Percentiles rank a stretch among this genome's conserved stretches.
Evolutionary conservation across 768 basidiomycete genomes (phyloP).

Genomic region (Lyophyllum shimeji): DNA sequence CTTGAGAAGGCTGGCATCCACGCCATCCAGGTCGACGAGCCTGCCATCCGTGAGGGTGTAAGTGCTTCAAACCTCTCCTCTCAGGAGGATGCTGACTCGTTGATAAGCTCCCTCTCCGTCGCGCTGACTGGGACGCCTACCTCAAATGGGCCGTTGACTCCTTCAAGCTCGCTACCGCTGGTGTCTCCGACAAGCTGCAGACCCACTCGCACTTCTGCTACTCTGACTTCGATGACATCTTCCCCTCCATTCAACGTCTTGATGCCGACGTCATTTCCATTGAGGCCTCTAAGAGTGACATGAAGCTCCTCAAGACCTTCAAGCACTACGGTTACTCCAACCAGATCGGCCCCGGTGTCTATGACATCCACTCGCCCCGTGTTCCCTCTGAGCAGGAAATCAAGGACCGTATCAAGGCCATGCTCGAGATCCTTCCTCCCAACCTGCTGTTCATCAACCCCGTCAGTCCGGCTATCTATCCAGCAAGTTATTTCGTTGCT

Average conservation of each 20-base stretch:
- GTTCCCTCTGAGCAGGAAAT: constrained; percentile 93
- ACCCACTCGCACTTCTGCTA: constrained; percentile 99
- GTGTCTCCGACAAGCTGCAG: constrained; percentile 91
- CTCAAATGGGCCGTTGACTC: constrained; percentile 98
- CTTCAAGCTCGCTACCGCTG: constrained; percentile 96
- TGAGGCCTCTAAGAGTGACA: constrained; percentile 97
- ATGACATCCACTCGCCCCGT: constrained; percentile 99
- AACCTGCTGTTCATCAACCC: constrained; percentile 92
- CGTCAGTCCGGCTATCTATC: constrained; percentile 29
- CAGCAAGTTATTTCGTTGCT: constrained; percentile 8
- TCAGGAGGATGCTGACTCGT: constrained; percentile 8
- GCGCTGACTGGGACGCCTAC: constrained; percentile 94
- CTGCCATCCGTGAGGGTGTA: constrained; percentile 98
- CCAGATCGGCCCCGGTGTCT: constrained; percentile 97
- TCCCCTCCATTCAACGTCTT: constrained; percentile 93
- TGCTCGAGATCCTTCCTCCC: constrained; percentile 79
- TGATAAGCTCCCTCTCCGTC: constrained; percentile 84
- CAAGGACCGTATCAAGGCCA: constrained; percentile 83
- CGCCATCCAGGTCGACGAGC: constrained; percentile 99
- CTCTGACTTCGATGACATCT: constrained; percentile 98
- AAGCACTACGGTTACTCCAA: constrained; percentile 93
- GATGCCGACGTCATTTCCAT: constrained; percentile 99
- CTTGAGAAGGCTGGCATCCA: constrained; percentile 95
- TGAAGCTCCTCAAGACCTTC: constrained; percentile 97
- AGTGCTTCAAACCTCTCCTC: constrained; percentile 25